Evolutionary conservation across 1,139 yeast genomes (phyloP).

Genomic region (Blastobotrys proliferans): DNA sequence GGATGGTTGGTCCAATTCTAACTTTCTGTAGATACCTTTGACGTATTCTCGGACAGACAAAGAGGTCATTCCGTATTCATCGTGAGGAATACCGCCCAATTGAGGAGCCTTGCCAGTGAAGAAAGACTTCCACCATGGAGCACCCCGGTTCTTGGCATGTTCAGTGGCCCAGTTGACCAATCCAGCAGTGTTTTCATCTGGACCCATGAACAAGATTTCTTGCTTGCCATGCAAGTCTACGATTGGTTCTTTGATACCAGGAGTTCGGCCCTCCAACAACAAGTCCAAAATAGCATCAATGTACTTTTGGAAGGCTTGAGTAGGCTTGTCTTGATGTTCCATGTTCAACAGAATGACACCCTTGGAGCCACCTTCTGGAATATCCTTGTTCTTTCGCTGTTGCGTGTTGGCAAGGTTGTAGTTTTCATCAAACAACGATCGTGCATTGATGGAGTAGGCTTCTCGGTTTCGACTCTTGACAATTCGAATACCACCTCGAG

Average conservation of each 20-base stretch:
- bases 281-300: conserved; percentile 88
- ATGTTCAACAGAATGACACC: conserved; percentile 86
- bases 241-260: conserved; percentile 78
- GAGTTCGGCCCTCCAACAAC: conserved; percentile 64
- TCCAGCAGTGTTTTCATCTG: conserved; percentile 97
- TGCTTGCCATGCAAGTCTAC: conserved; percentile 80
- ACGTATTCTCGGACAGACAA: conserved; percentile 91
- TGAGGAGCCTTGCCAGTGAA: conserved; percentile 92
- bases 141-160: conserved; percentile 90
- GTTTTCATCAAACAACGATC: conserved; percentile 92
- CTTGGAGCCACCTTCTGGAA: conserved; percentile 98
- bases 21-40: conserved; percentile 79
- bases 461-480: conserved; percentile 84
- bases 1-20: conserved; percentile 53
- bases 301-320: conserved; percentile 86
- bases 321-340: conserved; percentile 76
- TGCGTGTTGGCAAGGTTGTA: conserved; percentile 95
- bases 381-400: conserved; percentile 95
- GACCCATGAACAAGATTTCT: conserved; percentile 94
- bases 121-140: conserved; percentile 99
- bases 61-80: conserved; percentile 97
- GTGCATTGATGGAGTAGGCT: conserved; percentile 78
- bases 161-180: conserved; percentile 98
- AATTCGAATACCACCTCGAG: conserved; percentile 97
- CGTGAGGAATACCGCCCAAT: conserved; percentile 97